These are phyloP conservation scores for Microcos paniculata DNA, from an alignment of 345 rosid genomes.

Conservation along the genomic window DNA sequence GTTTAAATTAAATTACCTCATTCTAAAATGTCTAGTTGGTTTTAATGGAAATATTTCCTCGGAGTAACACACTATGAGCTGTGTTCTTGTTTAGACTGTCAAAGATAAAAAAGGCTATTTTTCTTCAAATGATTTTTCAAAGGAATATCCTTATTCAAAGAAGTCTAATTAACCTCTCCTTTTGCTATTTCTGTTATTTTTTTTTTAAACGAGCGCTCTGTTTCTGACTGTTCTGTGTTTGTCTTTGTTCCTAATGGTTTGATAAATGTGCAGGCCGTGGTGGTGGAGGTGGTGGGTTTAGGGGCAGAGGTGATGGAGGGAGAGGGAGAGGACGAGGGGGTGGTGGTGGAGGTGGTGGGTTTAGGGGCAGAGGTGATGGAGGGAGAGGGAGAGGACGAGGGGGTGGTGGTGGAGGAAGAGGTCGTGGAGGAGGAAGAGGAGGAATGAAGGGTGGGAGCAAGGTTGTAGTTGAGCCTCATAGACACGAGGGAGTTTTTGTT, in stretches of 20 bases:
- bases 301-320: too few relatives aligned
- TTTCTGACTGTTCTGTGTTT: background rate
- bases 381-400: conserved; percentile 45
- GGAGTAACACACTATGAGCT: too few relatives aligned
- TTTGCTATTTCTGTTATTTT: background rate
- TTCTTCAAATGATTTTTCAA: too few relatives aligned
- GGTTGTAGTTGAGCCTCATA: conserved; percentile 83
- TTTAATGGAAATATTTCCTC: too few relatives aligned
- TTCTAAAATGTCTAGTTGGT: too few relatives aligned
- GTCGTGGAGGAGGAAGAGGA: conserved; percentile 54
- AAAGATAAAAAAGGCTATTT: too few relatives aligned
- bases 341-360: conserved; percentile 44
- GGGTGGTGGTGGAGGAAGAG: conserved; percentile 39
- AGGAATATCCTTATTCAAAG: too few relatives aligned
- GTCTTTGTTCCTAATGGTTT: background rate
- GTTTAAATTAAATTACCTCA: too few relatives aligned
- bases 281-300: conserved; percentile 43
- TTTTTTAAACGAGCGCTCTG: background rate
- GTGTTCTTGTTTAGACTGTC: too few relatives aligned
- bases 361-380: conserved; percentile 41
- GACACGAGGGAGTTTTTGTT: conserved; percentile 83
- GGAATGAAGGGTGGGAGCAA: conserved; percentile 94
- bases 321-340: conserved; percentile 43
- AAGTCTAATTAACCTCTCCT: too few relatives aligned
- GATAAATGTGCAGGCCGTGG: conserved; percentile 42